Evolutionary conservation across 192 early-diverging fungal species (phyloP).

Genomic region (Oehlia diaphana): DNA sequence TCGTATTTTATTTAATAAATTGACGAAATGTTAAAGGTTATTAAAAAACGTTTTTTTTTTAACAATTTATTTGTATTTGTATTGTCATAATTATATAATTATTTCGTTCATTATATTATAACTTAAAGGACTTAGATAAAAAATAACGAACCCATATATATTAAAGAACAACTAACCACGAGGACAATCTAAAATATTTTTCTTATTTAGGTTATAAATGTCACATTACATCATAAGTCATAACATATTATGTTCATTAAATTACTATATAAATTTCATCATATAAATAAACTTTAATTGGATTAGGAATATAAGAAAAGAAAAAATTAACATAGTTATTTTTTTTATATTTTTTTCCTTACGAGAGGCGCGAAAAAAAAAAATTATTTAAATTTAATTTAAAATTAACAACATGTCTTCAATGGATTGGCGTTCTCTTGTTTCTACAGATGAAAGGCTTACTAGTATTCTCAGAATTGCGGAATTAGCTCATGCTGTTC

Average conservation of each 20-base stretch:
- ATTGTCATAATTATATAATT: too few relatives aligned
- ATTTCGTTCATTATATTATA: too few relatives aligned
- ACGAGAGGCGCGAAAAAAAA: neutral
- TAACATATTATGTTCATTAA: neutral
- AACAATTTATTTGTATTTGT: too few relatives aligned
- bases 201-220: neutral
- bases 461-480: neutral
- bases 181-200: neutral
- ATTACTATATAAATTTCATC: neutral
- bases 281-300: neutral
- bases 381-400: neutral
- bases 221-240: neutral
- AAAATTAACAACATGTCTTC: neutral
- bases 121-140: too few relatives aligned
- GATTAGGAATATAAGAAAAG: neutral
- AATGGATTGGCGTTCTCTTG: neutral
- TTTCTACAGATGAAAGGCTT: neutral
- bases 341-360: neutral
- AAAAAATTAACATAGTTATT: neutral
- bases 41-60: neutral
- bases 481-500: neutral
- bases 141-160: too few relatives aligned
- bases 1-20: too few relatives aligned
- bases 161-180: neutral
- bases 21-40: too few relatives aligned